Percentiles rank a stretch among this genome's conserved stretches.
Conservation (phyloP, 2,329 filamentous ascomycete genomes). For the Chaetothyriales sp. region DNA sequence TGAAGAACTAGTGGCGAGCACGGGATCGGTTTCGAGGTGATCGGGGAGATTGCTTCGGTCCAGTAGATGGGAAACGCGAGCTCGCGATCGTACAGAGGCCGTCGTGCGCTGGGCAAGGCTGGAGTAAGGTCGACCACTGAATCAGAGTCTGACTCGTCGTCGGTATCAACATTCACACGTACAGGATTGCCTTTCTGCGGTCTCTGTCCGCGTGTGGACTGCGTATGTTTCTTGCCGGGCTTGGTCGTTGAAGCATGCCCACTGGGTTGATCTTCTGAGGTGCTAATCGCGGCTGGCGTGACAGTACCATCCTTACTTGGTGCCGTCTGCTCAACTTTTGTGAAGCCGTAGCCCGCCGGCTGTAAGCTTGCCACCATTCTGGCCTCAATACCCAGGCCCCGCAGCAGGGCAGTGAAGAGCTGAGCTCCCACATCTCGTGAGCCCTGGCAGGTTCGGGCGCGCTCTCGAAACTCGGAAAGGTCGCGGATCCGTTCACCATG, state of each 20-base stretch:
- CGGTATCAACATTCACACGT: conserved; percentile 29
- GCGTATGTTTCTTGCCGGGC: conserved; percentile 3
- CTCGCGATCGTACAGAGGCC: conserved; percentile 51
- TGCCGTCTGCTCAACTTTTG: conserved; percentile 54
- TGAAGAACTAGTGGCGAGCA: conserved; percentile 60
- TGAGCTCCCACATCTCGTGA: conserved; percentile 81
- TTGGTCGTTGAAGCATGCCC: conserved; percentile 6
- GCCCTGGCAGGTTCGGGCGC: conserved; percentile 56
- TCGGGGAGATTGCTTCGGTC: conserved; percentile 74
- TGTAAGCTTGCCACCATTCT: conserved; percentile 75
- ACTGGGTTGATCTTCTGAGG: conserved; percentile 8
- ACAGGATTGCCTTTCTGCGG: conserved; percentile 23
- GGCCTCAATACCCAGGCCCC: conserved; percentile 67
- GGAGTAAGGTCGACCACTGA: conserved; percentile 42
- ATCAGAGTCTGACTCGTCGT: conserved; percentile 40
- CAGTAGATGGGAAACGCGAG: conserved; percentile 80
- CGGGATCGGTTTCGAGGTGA: conserved; percentile 62
- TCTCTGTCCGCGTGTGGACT: conserved; percentile 8
- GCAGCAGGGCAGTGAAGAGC: conserved; percentile 70
- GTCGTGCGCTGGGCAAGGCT: conserved; percentile 28
- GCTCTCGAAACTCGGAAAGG: conserved; percentile 51
- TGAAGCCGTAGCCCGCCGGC: conserved; percentile 80
- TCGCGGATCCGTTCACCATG: conserved; percentile 65
- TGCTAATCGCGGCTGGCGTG: not conserved
- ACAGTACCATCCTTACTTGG: conserved; percentile 5